phyloP scores from a whole-genome alignment of 2,329 filamentous ascomycete species.

The Plectosphaerella plurivora region DNA sequence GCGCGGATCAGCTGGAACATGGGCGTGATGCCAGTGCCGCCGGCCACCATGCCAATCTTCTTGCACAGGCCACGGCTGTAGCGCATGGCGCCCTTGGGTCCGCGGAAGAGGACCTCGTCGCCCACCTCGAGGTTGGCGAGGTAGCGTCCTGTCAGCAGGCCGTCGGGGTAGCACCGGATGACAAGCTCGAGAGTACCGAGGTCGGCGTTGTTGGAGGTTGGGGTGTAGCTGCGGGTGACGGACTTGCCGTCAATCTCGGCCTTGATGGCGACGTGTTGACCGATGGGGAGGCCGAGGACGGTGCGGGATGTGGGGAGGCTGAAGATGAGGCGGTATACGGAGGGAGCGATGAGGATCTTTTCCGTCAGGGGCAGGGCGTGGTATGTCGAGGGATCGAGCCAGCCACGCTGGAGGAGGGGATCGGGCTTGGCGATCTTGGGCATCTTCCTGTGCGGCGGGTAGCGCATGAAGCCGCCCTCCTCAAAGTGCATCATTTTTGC shows the following conservation, averaged over 20 bases:
- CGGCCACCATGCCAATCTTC: constrained; percentile 51
- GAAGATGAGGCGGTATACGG: constrained; percentile 43
- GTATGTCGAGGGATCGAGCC: constrained; percentile 45
- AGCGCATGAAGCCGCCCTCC: constrained; percentile 25
- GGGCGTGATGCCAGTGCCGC: constrained; percentile 28
- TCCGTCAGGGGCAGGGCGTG: constrained; percentile 37
- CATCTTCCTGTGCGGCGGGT: constrained; percentile 33
- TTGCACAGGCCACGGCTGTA: constrained; percentile 37
- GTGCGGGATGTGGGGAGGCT: constrained; percentile 36
- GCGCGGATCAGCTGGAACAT: constrained; percentile 53
- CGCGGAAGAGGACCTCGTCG: constrained; percentile 46
- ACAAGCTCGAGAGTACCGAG: constrained; percentile 45
- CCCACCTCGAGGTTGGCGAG: constrained; percentile 41
- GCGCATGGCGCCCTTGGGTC: constrained; percentile 52
- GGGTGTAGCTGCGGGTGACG: constrained; percentile 50
- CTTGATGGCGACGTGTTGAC: constrained; percentile 52
- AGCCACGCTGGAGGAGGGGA: constrained; percentile 35
- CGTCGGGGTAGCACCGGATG: constrained; percentile 46
- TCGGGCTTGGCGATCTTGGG: constrained; percentile 29
- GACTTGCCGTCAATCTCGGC: constrained; percentile 38
- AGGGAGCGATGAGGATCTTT: constrained; percentile 34
- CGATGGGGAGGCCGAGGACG: constrained; percentile 50
- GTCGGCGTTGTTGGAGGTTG: constrained; percentile 45
- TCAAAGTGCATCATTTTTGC: constrained; percentile 25
- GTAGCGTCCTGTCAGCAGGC: constrained; percentile 44